Conservation (phyloP, 1,284 basidiomycete species). For the Mrakiaceae sp. region DNA sequence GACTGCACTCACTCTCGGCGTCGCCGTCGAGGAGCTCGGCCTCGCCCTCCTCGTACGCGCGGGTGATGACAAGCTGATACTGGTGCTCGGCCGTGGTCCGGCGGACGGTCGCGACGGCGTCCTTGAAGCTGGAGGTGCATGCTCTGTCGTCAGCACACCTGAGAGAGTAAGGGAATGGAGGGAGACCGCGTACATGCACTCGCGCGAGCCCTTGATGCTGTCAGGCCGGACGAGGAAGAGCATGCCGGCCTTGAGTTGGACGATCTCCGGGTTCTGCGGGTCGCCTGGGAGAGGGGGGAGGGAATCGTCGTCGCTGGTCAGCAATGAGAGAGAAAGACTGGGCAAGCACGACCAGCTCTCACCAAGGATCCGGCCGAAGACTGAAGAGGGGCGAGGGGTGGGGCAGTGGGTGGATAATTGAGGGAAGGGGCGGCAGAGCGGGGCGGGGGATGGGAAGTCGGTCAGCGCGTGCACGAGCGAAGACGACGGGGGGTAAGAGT, state of each 20-base stretch:
- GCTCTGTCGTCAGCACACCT: background rate
- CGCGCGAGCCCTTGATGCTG: slow-evolving; percentile 77
- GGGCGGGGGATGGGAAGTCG: background rate
- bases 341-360: background rate
- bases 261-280: slow-evolving; percentile 74
- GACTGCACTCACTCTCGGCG: slow-evolving; percentile 65
- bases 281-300: slow-evolving; percentile 27
- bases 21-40: slow-evolving; percentile 88
- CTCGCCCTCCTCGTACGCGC: slow-evolving; percentile 91
- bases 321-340: background rate
- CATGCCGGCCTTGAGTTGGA: slow-evolving; percentile 86
- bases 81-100: slow-evolving; percentile 69
- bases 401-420: background rate
- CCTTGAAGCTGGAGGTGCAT: slow-evolving; percentile 61
- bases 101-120: slow-evolving; percentile 88
- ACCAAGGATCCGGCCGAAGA: background rate
- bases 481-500: background rate
- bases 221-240: slow-evolving; percentile 84
- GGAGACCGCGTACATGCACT: slow-evolving; percentile 79
- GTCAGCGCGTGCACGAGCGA: background rate
- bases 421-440: background rate
- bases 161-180: background rate
- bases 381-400: background rate
- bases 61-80: slow-evolving; percentile 91
- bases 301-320: background rate